Evolutionary conservation across 2,329 filamentous ascomycete genomes (phyloP).

Genomic region (Phialophora macrospora): DNA sequence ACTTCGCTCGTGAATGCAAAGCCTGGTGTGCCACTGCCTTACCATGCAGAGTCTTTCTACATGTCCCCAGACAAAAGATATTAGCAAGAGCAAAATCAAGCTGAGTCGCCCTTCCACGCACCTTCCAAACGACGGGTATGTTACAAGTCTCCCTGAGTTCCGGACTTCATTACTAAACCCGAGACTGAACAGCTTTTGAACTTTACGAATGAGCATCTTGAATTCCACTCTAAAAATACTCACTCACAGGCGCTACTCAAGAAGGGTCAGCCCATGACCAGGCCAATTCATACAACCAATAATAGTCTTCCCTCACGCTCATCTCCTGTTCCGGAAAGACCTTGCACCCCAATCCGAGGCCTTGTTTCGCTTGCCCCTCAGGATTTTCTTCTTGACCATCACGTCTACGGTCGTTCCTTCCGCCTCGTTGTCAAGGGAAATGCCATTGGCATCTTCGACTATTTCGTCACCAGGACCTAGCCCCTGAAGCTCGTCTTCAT

Average conservation of each 20-base stretch:
- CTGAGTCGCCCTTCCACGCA: neutral
- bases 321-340: conserved; percentile 29
- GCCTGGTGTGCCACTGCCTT: neutral
- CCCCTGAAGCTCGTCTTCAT: conserved; percentile 84
- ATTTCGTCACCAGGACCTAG: conserved; percentile 59
- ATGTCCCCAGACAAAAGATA: neutral
- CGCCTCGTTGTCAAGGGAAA: conserved; percentile 4
- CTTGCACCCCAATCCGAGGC: conserved; percentile 29
- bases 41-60: neutral
- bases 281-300: conserved; percentile 3
- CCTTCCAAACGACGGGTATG: neutral
- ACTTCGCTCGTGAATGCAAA: neutral
- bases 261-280: conserved; percentile 1
- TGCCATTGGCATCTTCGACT: conserved; percentile 12
- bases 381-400: conserved; percentile 21
- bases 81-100: neutral
- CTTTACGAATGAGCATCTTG: neutral
- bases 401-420: conserved; percentile 11
- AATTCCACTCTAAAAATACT: conserved; percentile 13
- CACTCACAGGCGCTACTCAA: conserved; percentile 16
- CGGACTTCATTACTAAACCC: neutral
- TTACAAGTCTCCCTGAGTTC: neutral
- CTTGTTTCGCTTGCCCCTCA: conserved; percentile 22
- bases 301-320: neutral
- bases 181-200: neutral